Percentiles rank a stretch among this genome's conserved stretches.
These are phyloP conservation scores for Immersiporthe knoxdaviesiana DNA, from an alignment of 2,329 filamentous ascomycete species.

Conservation along the genomic window DNA sequence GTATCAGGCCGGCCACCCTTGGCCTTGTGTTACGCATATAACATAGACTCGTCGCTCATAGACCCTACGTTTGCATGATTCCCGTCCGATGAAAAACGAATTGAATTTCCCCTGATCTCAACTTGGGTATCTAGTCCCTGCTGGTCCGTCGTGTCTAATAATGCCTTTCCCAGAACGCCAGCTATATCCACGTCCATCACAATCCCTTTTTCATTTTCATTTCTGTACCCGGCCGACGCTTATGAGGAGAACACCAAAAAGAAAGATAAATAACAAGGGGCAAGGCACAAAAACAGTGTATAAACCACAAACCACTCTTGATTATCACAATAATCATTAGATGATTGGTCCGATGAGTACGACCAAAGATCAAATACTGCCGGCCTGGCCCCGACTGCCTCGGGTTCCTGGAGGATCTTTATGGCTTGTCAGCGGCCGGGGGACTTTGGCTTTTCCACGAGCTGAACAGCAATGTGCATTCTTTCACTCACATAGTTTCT, in stretches of 20 bases:
- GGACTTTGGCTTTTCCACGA: not conserved
- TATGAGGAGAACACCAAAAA: not conserved
- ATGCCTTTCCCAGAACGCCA: not conserved
- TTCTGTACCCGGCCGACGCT: not conserved
- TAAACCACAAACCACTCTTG: not conserved
- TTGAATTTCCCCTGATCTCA: not conserved
- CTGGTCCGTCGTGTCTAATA: not conserved
- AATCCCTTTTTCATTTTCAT: not conserved
- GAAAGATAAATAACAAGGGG: not conserved
- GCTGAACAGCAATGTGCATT: not conserved
- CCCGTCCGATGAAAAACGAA: not conserved
- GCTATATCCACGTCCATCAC: not conserved
- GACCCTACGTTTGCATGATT: not conserved
- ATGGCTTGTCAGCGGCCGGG: not conserved
- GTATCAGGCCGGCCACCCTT: not conserved
- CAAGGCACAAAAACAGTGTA: not conserved
- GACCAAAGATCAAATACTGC: not conserved
- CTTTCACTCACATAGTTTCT: conserved; percentile 7
- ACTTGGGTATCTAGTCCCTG: conserved; percentile 4
- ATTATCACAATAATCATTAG: not conserved
- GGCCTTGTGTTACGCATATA: no score
- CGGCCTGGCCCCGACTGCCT: not conserved
- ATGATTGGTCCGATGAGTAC: no score
- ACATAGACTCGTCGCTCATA: not conserved
- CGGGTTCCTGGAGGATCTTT: conserved; percentile 4